Evolutionary conservation across 2,329 filamentous ascomycete genomes (phyloP).

Genomic region (Fusarium marasasianum): DNA sequence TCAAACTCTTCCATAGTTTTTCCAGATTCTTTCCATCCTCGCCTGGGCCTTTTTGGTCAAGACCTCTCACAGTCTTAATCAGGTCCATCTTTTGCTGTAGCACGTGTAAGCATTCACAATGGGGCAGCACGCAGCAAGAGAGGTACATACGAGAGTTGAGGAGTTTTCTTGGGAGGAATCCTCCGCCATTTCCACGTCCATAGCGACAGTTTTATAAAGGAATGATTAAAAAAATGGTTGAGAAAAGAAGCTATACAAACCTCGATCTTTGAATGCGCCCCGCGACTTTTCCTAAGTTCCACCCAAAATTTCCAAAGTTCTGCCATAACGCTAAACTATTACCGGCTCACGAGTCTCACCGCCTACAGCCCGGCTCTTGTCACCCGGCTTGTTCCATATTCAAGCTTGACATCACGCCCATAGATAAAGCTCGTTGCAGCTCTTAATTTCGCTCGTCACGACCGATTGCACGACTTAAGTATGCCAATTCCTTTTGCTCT

Average conservation of each 20-base stretch:
- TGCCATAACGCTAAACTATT: constrained; percentile 49
- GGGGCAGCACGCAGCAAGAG: background rate
- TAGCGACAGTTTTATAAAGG: constrained; percentile 12
- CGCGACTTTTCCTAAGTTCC: constrained; percentile 39
- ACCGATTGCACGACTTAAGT: constrained; percentile 37
- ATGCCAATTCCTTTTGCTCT: constrained; percentile 32
- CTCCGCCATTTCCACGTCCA: constrained; percentile 39
- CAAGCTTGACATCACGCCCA: constrained; percentile 49
- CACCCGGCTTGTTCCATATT: constrained; percentile 49
- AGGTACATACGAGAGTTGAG: constrained; percentile 27
- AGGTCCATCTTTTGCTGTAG: constrained; percentile 51
- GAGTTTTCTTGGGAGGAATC: background rate
- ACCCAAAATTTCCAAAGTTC: constrained; percentile 58
- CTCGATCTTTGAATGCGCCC: constrained; percentile 34
- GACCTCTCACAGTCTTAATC: constrained; percentile 62
- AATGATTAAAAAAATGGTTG: constrained; percentile 13
- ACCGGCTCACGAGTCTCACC: constrained; percentile 49
- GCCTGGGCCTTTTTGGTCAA: constrained; percentile 62
- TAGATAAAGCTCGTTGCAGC: constrained; percentile 45
- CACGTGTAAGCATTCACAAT: constrained; percentile 31
- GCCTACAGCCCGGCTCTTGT: constrained; percentile 53
- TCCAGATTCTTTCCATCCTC: constrained; percentile 58
- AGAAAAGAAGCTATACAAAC: constrained; percentile 27
- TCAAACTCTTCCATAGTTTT: constrained; percentile 60
- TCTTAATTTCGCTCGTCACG: constrained; percentile 37